These are phyloP conservation scores for Penicilliopsis zonata DNA, from an alignment of 495 filamentous ascomycete genomes.

Conservation along the genomic window DNA sequence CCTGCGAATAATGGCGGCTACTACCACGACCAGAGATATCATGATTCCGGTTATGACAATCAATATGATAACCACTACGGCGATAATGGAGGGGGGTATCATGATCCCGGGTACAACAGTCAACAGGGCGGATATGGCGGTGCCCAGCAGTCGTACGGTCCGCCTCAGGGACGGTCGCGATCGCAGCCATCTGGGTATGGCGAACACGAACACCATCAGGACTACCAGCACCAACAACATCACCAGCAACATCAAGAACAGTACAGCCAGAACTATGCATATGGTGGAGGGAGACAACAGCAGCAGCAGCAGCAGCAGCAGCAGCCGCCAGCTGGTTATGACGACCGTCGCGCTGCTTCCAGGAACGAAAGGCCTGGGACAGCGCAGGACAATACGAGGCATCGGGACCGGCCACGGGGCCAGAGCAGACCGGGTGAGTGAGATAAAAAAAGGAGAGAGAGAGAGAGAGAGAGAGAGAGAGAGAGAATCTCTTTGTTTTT, in stretches of 20 bases:
- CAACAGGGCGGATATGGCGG: constrained; percentile 37
- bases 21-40: constrained; percentile 39
- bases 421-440: constrained; percentile 25
- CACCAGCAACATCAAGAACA: too few relatives aligned
- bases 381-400: too few relatives aligned
- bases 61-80: constrained; percentile 23
- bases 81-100: constrained; percentile 28
- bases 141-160: constrained; percentile 36
- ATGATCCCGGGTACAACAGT: constrained; percentile 33
- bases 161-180: constrained; percentile 21
- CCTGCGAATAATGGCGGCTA: too few relatives aligned
- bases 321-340: constrained; percentile 18
- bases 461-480: too few relatives aligned
- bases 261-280: constrained; percentile 40
- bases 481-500: too few relatives aligned
- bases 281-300: constrained; percentile 23
- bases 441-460: too few relatives aligned
- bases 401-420: too few relatives aligned
- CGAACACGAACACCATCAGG: constrained; percentile 26
- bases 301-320: too few relatives aligned
- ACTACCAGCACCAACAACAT: constrained; percentile 30
- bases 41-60: constrained; percentile 36
- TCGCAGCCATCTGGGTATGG: constrained; percentile 15
- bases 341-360: constrained; percentile 8
- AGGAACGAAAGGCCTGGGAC: neutral